Percentiles rank a stretch among this genome's conserved stretches.
Conservation (phyloP, 2,329 filamentous ascomycete species). For the Thielaviopsis populi region DNA sequence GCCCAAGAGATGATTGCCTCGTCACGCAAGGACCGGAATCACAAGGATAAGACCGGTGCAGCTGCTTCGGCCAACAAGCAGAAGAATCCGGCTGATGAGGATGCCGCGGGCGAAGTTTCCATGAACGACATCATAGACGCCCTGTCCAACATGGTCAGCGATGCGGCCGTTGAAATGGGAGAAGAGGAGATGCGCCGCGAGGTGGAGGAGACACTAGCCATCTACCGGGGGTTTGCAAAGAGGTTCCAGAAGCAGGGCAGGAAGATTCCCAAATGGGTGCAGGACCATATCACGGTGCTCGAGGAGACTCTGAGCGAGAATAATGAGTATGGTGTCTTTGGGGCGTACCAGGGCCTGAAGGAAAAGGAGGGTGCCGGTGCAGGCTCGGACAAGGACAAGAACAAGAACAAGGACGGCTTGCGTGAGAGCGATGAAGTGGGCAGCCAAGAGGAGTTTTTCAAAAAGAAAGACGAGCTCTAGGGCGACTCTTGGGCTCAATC, state of each 20-base stretch:
- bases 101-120: neutral
- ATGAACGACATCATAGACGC: slow-evolving; percentile 21
- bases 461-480: slow-evolving; percentile 35
- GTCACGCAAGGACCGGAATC: neutral
- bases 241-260: slow-evolving; percentile 16
- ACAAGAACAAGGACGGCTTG: neutral
- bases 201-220: slow-evolving; percentile 7
- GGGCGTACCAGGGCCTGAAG: slow-evolving; percentile 1
- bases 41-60: slow-evolving; percentile 26
- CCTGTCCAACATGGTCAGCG: slow-evolving; percentile 44
- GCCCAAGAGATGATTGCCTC: slow-evolving; percentile 8
- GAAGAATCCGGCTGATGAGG: neutral
- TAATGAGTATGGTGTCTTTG: slow-evolving; percentile 1
- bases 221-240: slow-evolving; percentile 22
- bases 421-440: slow-evolving; percentile 23
- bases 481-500: neutral
- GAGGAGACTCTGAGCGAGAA: slow-evolving; percentile 50
- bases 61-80: neutral
- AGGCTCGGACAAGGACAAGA: too few relatives aligned
- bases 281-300: slow-evolving; percentile 26
- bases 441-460: slow-evolving; percentile 35
- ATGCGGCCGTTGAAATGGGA: slow-evolving; percentile 53
- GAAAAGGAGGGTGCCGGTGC: neutral
- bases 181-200: slow-evolving; percentile 1
- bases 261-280: slow-evolving; percentile 16